Percentiles rank a stretch among this genome's conserved stretches.
Evolutionary conservation across 2,329 filamentous ascomycete genomes (phyloP).

Genomic region (Colletotrichum gigasporum): DNA sequence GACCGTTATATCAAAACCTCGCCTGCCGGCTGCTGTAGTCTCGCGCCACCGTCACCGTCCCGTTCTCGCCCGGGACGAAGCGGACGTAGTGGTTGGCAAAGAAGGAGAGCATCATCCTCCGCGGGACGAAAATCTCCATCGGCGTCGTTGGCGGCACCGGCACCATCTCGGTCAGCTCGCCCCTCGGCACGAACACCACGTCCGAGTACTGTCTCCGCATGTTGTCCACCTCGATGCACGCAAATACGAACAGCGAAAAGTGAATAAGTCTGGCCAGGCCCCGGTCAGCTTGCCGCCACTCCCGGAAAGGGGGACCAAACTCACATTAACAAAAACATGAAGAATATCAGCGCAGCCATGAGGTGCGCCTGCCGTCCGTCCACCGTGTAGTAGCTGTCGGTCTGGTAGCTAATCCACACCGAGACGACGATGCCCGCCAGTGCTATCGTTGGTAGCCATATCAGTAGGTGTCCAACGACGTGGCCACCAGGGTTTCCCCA

Average conservation of each 20-base stretch:
- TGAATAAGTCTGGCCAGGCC: conserved; percentile 13
- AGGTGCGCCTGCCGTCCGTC: not conserved
- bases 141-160: conserved; percentile 30
- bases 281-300: not conserved
- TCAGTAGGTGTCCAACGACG: conserved; percentile 18
- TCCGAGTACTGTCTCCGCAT: conserved; percentile 18
- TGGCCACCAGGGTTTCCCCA: conserved; percentile 12
- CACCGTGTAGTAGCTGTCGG: not conserved
- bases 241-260: conserved; percentile 31
- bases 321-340: conserved; percentile 23
- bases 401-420: not conserved
- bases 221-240: conserved; percentile 30
- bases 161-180: conserved; percentile 13
- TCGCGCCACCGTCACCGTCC: conserved; percentile 27
- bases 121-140: conserved; percentile 21
- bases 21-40: conserved; percentile 30
- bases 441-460: conserved; percentile 19
- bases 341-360: conserved; percentile 6
- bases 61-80: conserved; percentile 27
- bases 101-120: conserved; percentile 23
- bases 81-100: conserved; percentile 33
- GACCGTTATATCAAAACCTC: conserved; percentile 22
- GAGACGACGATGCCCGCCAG: not conserved
- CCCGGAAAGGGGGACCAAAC: not conserved
- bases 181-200: conserved; percentile 29